These are phyloP conservation scores for Kodamaea fungicola DNA, from an alignment of 1,139 yeast species.

Conservation along the genomic window DNA sequence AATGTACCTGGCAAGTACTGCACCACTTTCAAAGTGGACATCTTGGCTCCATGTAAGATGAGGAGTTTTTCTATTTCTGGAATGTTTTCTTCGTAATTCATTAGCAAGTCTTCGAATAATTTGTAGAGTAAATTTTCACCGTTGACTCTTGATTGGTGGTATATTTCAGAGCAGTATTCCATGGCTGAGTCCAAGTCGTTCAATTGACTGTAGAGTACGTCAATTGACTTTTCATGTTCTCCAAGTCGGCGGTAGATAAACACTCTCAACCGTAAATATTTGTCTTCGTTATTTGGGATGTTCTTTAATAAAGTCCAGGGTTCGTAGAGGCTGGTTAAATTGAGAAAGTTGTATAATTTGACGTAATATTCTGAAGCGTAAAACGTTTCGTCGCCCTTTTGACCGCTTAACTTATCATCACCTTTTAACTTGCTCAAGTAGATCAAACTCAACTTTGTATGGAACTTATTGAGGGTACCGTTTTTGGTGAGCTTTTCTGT, in stretches of 20 bases:
- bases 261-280: slow-evolving; percentile 46
- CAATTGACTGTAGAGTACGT: slow-evolving; percentile 57
- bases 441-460: slow-evolving; percentile 53
- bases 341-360: slow-evolving; percentile 38
- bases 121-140: slow-evolving; percentile 43
- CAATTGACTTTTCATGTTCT: slow-evolving; percentile 63
- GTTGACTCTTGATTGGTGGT: slow-evolving; percentile 30
- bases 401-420: slow-evolving; percentile 9
- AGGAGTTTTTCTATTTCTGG: slow-evolving; percentile 44
- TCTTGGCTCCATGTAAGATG: slow-evolving; percentile 47
- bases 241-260: slow-evolving; percentile 58
- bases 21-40: slow-evolving; percentile 51
- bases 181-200: slow-evolving; percentile 58
- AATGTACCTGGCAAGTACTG: slow-evolving; percentile 49
- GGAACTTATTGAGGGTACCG: slow-evolving; percentile 33
- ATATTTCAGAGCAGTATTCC: slow-evolving; percentile 55
- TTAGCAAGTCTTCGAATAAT: slow-evolving; percentile 35
- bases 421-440: slow-evolving; percentile 43
- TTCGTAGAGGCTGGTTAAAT: slow-evolving; percentile 35
- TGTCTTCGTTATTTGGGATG: slow-evolving; percentile 35
- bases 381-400: slow-evolving; percentile 13
- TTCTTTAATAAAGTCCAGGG: slow-evolving; percentile 43
- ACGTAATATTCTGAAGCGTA: slow-evolving; percentile 18
- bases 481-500: slow-evolving; percentile 31
- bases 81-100: slow-evolving; percentile 28